Evolutionary conservation across 495 filamentous ascomycete genomes (phyloP).

Genomic region (Staphylotrichum tortipilum): DNA sequence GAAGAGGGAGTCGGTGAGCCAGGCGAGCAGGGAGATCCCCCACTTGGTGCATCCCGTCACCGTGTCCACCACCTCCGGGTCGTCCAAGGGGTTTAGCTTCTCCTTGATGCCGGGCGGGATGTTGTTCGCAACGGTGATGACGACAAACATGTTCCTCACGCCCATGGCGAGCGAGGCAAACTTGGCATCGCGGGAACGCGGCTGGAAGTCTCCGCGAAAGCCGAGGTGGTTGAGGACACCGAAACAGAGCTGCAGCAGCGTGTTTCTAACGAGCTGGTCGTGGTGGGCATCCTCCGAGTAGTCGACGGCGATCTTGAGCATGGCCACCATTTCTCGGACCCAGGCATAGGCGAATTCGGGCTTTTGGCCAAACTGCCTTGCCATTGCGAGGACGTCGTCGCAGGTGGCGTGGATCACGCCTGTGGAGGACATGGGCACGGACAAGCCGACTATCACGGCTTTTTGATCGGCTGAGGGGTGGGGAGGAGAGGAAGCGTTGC

Average conservation of each 20-base stretch:
- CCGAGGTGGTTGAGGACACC: constrained; percentile 63
- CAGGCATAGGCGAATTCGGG: constrained; percentile 45
- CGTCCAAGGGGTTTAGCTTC: constrained; percentile 50
- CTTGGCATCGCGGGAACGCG: constrained; percentile 55
- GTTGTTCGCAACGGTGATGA: constrained; percentile 54
- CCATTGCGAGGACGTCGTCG: constrained; percentile 68
- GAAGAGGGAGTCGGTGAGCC: constrained; percentile 59
- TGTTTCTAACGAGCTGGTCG: constrained; percentile 61
- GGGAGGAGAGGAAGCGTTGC: too few relatives aligned
- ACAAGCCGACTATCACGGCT: constrained; percentile 32
- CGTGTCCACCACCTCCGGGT: constrained; percentile 52
- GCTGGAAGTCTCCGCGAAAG: constrained; percentile 50
- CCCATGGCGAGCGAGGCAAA: constrained; percentile 67
- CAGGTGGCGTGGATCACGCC: constrained; percentile 48
- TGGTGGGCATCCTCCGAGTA: constrained; percentile 60
- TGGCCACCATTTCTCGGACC: constrained; percentile 56
- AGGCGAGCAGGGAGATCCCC: constrained; percentile 60
- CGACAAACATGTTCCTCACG: constrained; percentile 58
- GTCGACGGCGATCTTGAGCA: constrained; percentile 59
- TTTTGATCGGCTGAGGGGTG: constrained; percentile 36
- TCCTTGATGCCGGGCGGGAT: constrained; percentile 28
- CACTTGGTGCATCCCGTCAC: constrained; percentile 53
- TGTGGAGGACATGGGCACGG: constrained; percentile 34
- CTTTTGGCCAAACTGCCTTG: constrained; percentile 41
- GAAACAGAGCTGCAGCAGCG: constrained; percentile 57